phyloP scores from a whole-genome alignment of 2,329 filamentous ascomycete species.

The Microsporum audouinii region DNA sequence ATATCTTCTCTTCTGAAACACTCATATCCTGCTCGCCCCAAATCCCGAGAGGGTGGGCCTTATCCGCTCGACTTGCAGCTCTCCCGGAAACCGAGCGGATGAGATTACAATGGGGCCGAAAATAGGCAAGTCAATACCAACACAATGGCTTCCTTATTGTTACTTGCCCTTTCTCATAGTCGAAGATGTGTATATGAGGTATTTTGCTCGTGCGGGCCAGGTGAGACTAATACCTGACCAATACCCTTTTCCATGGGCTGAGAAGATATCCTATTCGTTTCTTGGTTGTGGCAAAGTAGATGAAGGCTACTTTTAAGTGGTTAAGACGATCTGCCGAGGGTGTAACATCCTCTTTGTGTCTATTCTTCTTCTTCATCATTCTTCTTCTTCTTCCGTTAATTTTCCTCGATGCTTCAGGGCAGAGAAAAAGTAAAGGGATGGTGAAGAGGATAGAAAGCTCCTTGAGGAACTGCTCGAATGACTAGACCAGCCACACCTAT shows the following conservation, averaged over 20 bases:
- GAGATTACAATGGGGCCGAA: background rate
- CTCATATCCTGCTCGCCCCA: background rate
- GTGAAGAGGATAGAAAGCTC: background rate
- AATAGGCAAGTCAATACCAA: background rate
- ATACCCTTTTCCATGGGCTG: background rate
- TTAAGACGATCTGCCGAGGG: background rate
- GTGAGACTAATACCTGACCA: background rate
- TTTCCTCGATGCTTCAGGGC: background rate
- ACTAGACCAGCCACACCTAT: background rate
- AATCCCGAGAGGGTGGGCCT: background rate
- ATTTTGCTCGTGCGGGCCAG: background rate
- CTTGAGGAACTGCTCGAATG: background rate
- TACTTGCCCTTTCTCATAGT: background rate
- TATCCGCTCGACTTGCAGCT: background rate
- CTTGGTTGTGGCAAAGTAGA: background rate
- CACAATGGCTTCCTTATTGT: background rate
- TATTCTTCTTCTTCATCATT: background rate
- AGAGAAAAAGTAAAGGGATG: background rate
- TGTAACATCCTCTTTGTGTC: background rate
- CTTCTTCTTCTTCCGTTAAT: background rate
- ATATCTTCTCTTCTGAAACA: background rate
- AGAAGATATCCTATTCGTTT: background rate
- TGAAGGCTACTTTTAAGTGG: background rate
- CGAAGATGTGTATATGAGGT: background rate
- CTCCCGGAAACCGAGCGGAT: background rate